Conservation (phyloP, 2,329 filamentous ascomycete species). For the Apiospora arundinis region DNA sequence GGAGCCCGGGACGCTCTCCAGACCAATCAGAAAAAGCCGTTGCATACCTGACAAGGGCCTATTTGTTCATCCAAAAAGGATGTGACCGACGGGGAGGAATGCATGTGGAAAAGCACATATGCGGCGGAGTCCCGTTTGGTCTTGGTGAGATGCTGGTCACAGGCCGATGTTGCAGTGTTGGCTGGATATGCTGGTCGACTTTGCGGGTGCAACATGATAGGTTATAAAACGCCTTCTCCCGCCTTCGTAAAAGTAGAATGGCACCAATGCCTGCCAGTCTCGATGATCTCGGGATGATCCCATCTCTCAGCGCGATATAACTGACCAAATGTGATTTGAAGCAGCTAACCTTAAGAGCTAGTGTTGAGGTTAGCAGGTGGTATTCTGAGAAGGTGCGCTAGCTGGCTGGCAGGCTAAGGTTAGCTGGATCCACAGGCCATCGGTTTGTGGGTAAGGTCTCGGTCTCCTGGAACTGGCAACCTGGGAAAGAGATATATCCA, state of each 20-base stretch:
- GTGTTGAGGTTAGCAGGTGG: background rate
- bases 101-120: background rate
- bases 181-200: background rate
- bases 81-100: too few relatives aligned
- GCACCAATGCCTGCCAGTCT: background rate
- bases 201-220: slow-evolving; percentile 3
- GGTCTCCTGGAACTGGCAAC: background rate
- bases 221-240: background rate
- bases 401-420: background rate
- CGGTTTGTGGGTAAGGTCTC: background rate
- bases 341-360: background rate
- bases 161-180: background rate
- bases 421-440: too few relatives aligned
- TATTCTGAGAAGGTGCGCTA: background rate
- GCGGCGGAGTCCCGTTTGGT: background rate
- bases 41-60: background rate
- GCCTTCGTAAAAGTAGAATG: background rate
- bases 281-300: slow-evolving; percentile 1
- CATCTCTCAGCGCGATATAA: background rate
- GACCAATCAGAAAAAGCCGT: background rate
- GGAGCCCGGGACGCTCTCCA: background rate
- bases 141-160: background rate
- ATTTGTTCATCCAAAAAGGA: background rate
- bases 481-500: background rate
- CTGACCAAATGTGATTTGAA: background rate